Percentiles rank a stretch among this genome's conserved stretches.
These are phyloP conservation scores for Eimeria tenella DNA, from an alignment of 169 alveolate species.

Conservation along the genomic window DNA sequence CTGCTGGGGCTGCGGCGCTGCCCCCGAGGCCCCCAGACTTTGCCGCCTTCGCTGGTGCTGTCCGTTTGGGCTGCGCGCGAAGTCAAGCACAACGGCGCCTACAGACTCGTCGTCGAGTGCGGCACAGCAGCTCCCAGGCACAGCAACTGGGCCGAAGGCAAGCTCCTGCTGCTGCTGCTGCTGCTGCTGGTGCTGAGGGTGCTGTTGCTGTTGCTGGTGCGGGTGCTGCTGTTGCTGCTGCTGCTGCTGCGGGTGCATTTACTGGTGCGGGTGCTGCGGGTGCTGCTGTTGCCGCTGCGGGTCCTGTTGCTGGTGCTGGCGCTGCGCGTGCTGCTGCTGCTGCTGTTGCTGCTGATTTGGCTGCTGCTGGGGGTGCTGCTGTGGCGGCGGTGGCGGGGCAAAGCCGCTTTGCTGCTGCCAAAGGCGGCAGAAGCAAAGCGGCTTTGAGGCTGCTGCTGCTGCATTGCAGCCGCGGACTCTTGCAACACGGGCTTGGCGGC, in stretches of 20 bases:
- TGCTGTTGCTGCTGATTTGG: neutral
- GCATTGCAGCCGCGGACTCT: no score
- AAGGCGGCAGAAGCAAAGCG: no score
- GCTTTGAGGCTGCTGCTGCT: no score
- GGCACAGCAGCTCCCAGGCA: constrained; percentile 4
- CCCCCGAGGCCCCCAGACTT: constrained; percentile 32
- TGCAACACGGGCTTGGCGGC: no score
- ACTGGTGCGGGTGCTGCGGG: neutral
- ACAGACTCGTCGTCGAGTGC: constrained; percentile 31
- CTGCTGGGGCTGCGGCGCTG: constrained; percentile 37
- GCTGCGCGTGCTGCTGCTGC: neutral
- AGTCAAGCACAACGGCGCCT: constrained; percentile 39
- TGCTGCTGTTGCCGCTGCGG: neutral
- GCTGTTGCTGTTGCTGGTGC: constrained; percentile 16
- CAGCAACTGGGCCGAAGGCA: constrained; percentile 46
- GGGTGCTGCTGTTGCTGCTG: constrained; percentile 21
- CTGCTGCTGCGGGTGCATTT: neutral
- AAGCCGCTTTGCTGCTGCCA: no score
- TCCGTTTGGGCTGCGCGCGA: constrained; percentile 31
- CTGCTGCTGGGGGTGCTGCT: neutral
- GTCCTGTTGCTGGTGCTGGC: neutral
- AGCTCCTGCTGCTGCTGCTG: neutral
- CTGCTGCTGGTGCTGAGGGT: neutral
- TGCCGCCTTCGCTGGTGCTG: constrained; percentile 8
- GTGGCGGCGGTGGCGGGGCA: no score